A percentile compares a stretch with the other conserved stretches of the same genome.
These are phyloP conservation scores for Metarhizium humberi DNA, from an alignment of 2,329 filamentous ascomycete species.

Conservation along the genomic window DNA sequence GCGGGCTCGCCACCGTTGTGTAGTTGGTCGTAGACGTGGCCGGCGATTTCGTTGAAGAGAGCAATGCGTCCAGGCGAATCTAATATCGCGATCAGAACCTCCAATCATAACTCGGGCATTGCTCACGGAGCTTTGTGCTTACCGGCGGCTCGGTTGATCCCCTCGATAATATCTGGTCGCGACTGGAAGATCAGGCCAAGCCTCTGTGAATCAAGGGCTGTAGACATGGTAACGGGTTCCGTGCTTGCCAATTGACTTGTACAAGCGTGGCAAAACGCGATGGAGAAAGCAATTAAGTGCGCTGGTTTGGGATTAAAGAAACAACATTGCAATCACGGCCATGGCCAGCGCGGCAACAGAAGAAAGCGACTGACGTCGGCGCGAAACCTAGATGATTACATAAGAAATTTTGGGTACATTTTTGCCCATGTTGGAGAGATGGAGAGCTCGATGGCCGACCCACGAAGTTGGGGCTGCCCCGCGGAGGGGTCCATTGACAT, in stretches of 20 bases:
- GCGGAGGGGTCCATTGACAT: background rate
- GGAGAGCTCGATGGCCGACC: too few relatives aligned
- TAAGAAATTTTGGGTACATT: background rate
- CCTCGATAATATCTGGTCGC: slow-evolving; percentile 45
- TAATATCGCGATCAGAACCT: slow-evolving; percentile 13
- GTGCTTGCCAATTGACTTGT: background rate
- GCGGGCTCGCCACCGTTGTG: slow-evolving; percentile 33
- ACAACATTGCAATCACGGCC: background rate
- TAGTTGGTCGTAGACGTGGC: slow-evolving; percentile 38
- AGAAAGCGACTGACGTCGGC: slow-evolving; percentile 2
- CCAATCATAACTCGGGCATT: background rate
- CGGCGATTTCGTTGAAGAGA: slow-evolving; percentile 49
- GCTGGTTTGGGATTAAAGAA: background rate
- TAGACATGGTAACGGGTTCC: slow-evolving; percentile 23
- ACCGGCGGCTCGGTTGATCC: slow-evolving; percentile 46
- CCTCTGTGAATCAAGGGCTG: slow-evolving; percentile 38
- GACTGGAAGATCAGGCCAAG: slow-evolving; percentile 43
- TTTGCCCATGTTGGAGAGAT: background rate
- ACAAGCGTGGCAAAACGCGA: background rate
- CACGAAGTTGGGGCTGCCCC: background rate
- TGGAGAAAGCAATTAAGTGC: slow-evolving; percentile 4
- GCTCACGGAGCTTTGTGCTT: slow-evolving; percentile 10
- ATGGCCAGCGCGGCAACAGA: background rate
- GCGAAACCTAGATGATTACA: slow-evolving; percentile 5
- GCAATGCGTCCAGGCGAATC: slow-evolving; percentile 40